These are phyloP conservation scores for Radiomyces spectabilis DNA, from an alignment of 192 early-diverging fungal genomes.

Conservation along the genomic window DNA sequence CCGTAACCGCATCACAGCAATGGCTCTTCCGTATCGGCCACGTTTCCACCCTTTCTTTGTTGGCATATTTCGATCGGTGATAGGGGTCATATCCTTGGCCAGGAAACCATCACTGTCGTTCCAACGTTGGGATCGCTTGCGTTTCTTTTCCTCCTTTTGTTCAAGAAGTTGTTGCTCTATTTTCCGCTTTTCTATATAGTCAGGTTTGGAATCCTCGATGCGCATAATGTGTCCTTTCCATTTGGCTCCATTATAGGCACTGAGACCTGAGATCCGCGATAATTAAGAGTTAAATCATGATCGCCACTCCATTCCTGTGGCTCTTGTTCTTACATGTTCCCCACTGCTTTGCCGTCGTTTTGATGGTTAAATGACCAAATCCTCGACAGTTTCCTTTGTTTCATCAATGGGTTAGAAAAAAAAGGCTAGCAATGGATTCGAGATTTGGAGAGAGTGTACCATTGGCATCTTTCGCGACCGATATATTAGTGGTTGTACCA, in stretches of 20 bases:
- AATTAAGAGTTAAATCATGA: neutral
- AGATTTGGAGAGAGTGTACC: neutral
- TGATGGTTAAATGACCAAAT: conserved; percentile 67
- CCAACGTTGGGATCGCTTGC: conserved; percentile 32
- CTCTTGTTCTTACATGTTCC: conserved; percentile 43
- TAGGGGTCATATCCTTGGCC: conserved; percentile 60
- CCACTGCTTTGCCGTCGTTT: conserved; percentile 59
- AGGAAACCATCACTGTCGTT: conserved; percentile 34
- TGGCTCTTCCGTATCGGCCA: conserved; percentile 63
- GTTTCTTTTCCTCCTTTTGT: conserved; percentile 31
- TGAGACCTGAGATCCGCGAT: conserved; percentile 31
- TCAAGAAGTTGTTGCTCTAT: conserved; percentile 37
- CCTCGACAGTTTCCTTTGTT: conserved; percentile 48
- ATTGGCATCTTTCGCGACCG: conserved; percentile 40
- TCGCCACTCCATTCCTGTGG: neutral
- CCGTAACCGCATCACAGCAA: conserved; percentile 57
- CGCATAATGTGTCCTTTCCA: conserved; percentile 79
- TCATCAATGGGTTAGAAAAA: neutral
- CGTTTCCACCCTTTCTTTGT: conserved; percentile 60
- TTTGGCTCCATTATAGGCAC: conserved; percentile 66
- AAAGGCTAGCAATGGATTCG: conserved; percentile 5
- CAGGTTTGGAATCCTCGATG: conserved; percentile 75
- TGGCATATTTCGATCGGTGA: conserved; percentile 62
- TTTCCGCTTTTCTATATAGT: conserved; percentile 46
- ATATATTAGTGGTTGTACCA: conserved; percentile 49